Percentiles rank a stretch among this genome's conserved stretches.
Conservation (phyloP, 345 rosid genomes). For the Pugionium cornutum region DNA sequence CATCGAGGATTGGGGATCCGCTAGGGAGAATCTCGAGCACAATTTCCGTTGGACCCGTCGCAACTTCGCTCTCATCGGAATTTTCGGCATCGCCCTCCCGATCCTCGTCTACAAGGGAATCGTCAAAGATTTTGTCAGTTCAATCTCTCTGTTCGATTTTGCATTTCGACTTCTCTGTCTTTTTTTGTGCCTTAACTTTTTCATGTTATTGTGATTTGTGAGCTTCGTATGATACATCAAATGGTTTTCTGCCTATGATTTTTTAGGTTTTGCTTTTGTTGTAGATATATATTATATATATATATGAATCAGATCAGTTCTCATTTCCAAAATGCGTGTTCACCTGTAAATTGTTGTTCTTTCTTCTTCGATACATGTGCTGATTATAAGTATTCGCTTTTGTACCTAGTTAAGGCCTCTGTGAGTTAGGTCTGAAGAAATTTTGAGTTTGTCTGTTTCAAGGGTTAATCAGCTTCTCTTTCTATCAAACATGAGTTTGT, state of each 20-base stretch:
- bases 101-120: constrained; percentile 81
- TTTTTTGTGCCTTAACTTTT: constrained; percentile 30
- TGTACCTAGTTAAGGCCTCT: too few relatives aligned
- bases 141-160: background rate
- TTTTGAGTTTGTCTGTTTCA: too few relatives aligned
- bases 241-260: background rate
- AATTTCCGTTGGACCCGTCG: constrained; percentile 98
- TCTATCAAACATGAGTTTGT: too few relatives aligned
- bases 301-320: background rate
- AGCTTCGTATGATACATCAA: too few relatives aligned
- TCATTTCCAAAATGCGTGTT: too few relatives aligned
- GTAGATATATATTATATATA: background rate
- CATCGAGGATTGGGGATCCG: constrained; percentile 89
- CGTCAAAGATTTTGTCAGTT: constrained; percentile 75
- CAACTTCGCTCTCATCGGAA: constrained; percentile 78
- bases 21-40: constrained; percentile 84
- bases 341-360: too few relatives aligned
- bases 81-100: constrained; percentile 90
- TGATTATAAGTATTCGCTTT: too few relatives aligned
- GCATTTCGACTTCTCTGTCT: background rate
- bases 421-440: too few relatives aligned
- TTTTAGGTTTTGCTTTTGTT: background rate
- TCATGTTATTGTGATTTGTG: background rate
- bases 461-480: too few relatives aligned
- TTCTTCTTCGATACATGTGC: background rate